Evolutionary conservation across 78 protist species (phyloP), one percentile per base, ranked within the genome.

Genomic region (Chrysochromulina parva): DNA sequence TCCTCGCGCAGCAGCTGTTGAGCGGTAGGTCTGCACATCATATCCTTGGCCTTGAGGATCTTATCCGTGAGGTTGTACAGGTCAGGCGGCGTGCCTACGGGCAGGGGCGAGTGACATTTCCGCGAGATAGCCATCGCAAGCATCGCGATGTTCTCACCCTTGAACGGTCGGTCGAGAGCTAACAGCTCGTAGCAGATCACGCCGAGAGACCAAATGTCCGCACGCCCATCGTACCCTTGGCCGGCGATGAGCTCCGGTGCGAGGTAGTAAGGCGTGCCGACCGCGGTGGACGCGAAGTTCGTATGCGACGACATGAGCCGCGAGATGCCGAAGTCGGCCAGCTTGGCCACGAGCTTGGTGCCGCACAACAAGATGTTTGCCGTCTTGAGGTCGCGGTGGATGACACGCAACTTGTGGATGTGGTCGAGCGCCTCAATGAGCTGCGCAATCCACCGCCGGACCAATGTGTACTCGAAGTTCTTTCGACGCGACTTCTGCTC

Each of bases 251-350:
- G 47, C 90, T 95, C 96, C 19, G 96, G 96, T 4, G 90, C 17
- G 52, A 94, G 59, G 66, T 95, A 90, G 65, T 47, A 92, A 19
- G 97, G 97, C 60, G 97, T 95, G 5, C 97, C 97, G 13, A 52
- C 67, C 28, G 88, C 19, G 5, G 94, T 94, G 47, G 11, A 38
- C 20, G 95, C 96, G 53, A 88, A 28, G 16, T 88, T 85, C 17
- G 20, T n/a, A 10, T 76, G 52, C 9, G n/a, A 2, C 5, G 52
- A 22, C n/a, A 94, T 74, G 14, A 81, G 55, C 19, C 84, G 90
- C 3, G 94, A 9, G 20, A 95, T 55, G 58, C 85, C 85, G 59
- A 76, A 76, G 85, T 76, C 85, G 57, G 59, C 59, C 59, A 76
- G 85, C 85, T 76, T 48, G 10, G 86, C 86, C 48, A 9, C 86